Evolutionary conservation across 345 rosid genomes (phyloP).

Genomic region (Carallia brachiata): DNA sequence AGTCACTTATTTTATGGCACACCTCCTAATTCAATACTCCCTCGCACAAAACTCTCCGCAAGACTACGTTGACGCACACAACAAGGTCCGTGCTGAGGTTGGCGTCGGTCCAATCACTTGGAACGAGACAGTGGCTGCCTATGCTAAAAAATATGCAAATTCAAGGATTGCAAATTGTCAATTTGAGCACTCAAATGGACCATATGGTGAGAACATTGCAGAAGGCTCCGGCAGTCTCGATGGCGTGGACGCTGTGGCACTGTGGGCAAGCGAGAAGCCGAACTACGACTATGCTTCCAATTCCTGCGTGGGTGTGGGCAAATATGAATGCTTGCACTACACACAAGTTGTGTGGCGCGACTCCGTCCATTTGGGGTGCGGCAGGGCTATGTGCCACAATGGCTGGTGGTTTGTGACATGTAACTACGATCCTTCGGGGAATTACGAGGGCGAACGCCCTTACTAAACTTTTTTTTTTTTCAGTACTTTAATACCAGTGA

Average conservation of each 20-base stretch:
- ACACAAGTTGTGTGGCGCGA: slow-evolving; percentile 36
- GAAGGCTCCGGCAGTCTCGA: slow-evolving; percentile 13
- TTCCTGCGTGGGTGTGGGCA: slow-evolving; percentile 9
- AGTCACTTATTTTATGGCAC: not conserved
- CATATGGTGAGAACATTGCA: slow-evolving; percentile 35
- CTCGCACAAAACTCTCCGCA: slow-evolving; percentile 3
- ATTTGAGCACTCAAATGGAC: slow-evolving; percentile 31
- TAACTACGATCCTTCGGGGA: slow-evolving; percentile 35
- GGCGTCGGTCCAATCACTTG: slow-evolving; percentile 22
- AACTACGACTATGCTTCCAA: slow-evolving; percentile 19
- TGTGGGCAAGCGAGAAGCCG: slow-evolving; percentile 20
- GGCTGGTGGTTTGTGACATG: slow-evolving; percentile 29
- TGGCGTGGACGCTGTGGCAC: slow-evolving; percentile 9
- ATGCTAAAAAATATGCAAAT: slow-evolving; percentile 18
- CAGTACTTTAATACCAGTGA: too few relatives aligned
- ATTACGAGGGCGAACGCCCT: slow-evolving; percentile 15
- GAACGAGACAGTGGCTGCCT: slow-evolving; percentile 20
- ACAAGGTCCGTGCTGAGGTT: slow-evolving; percentile 10
- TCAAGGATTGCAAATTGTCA: slow-evolving; percentile 1
- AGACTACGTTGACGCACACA: slow-evolving; percentile 27
- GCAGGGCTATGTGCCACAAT: slow-evolving; percentile 22
- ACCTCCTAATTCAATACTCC: not conserved
- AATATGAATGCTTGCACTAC: slow-evolving; percentile 29
- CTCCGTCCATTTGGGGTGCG: slow-evolving; percentile 21
- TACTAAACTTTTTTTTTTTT: not conserved